These are phyloP conservation scores for Marasmius fiardii DNA, from an alignment of 1,284 basidiomycete species.

Conservation along the genomic window DNA sequence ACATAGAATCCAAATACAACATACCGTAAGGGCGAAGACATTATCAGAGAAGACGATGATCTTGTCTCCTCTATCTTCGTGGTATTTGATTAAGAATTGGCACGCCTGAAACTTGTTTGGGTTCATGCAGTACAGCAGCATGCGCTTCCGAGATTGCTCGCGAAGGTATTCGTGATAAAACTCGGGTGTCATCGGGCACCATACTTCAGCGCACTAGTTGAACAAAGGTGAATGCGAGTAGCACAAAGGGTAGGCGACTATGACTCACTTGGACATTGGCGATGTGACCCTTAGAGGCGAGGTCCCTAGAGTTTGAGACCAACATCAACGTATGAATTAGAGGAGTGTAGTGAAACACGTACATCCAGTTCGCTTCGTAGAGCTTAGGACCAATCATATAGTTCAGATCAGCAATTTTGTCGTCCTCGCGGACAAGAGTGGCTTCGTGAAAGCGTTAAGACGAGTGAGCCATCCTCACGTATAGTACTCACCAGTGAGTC, in stretches of 20 bases:
- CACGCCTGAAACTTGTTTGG: constrained; percentile 99
- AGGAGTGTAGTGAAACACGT: constrained; percentile 18
- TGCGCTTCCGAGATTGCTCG: constrained; percentile 89
- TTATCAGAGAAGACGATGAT: constrained; percentile 99
- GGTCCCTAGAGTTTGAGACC: constrained; percentile 52
- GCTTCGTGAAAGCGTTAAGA: constrained; percentile 44
- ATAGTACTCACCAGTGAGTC: constrained; percentile 72
- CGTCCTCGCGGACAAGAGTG: constrained; percentile 97
- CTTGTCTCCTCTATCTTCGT: constrained; percentile 97
- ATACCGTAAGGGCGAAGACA: constrained; percentile 92
- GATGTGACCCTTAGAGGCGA: constrained; percentile 98
- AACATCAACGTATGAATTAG: background rate
- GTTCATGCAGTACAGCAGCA: constrained; percentile 99
- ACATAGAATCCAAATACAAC: constrained; percentile 18
- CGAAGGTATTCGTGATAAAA: constrained; percentile 98
- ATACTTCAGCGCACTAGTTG: constrained; percentile 92
- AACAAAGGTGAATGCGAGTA: constrained; percentile 4
- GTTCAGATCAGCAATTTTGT: constrained; percentile 98
- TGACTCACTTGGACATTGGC: constrained; percentile 91
- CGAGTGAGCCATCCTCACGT: background rate
- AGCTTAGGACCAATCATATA: constrained; percentile 99
- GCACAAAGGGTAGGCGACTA: background rate
- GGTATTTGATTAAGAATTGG: constrained; percentile 98
- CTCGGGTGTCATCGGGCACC: constrained; percentile 99
- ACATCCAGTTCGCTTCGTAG: constrained; percentile 99